Percentiles rank a stretch among this genome's conserved stretches.
These are phyloP conservation scores for Litsea cubeba DNA, from an alignment of 164 flowering plant species.

Conservation along the genomic window DNA sequence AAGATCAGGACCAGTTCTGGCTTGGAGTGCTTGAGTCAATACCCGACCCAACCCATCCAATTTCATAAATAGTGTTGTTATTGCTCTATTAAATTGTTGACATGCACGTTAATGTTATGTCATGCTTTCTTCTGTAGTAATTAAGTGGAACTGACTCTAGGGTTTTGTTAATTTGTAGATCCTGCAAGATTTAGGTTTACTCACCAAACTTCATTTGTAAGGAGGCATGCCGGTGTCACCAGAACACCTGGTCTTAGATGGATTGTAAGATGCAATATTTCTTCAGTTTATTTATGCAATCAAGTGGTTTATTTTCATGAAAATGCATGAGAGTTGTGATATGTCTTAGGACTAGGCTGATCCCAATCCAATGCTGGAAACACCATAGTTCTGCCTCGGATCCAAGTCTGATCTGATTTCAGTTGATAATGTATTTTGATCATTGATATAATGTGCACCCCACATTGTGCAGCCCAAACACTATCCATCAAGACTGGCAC, in stretches of 20 bases:
- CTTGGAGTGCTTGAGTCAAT: not conserved
- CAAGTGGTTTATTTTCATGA: not conserved
- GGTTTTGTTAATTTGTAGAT: conserved; percentile 39
- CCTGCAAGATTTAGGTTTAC: conserved; percentile 62
- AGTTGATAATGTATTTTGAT: too few relatives aligned
- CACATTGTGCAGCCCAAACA: too few relatives aligned
- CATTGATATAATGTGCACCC: too few relatives aligned
- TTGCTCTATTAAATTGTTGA: not conserved
- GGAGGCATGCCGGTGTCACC: conserved; percentile 43
- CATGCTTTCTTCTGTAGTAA: not conserved
- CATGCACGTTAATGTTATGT: not conserved
- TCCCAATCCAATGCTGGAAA: not conserved
- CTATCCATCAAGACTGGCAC: too few relatives aligned
- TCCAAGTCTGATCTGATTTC: too few relatives aligned
- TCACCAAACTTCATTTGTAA: conserved; percentile 63
- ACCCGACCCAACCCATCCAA: not conserved
- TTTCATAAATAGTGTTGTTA: not conserved
- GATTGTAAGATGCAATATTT: conserved; percentile 44
- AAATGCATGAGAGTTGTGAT: not conserved
- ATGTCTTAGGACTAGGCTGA: not conserved
- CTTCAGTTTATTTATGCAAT: not conserved
- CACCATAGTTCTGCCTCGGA: too few relatives aligned
- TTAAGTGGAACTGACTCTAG: not conserved
- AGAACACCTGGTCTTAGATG: conserved; percentile 51
- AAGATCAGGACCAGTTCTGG: not conserved